Percentiles rank a stretch among this genome's conserved stretches.
phyloP scores from a whole-genome alignment of 352 stramenopile genomes.

The Phytophthora chlamydospora region DNA sequence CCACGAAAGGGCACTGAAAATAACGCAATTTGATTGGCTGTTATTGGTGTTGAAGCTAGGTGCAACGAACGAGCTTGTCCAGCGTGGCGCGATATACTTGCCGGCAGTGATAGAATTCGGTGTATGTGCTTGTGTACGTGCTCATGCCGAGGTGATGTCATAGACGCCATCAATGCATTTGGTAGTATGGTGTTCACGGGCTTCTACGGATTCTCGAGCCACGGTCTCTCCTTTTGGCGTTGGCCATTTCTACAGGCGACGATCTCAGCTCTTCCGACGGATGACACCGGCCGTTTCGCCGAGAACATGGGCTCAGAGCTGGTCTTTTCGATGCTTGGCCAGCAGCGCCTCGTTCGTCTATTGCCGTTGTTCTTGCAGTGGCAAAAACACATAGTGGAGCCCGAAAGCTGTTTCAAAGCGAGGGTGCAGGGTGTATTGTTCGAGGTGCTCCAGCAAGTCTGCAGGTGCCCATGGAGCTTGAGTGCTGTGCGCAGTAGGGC shows the following conservation, averaged over 20 bases:
- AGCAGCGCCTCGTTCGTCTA: background rate
- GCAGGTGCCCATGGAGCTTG: too few species aligned
- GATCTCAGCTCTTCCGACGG: too few species aligned
- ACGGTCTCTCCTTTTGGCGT: too few species aligned
- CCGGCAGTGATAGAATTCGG: too few species aligned
- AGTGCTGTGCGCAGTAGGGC: too few species aligned
- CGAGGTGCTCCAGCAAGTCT: background rate
- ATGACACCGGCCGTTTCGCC: conserved; percentile 12
- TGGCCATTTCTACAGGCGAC: too few species aligned
- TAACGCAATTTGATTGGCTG: background rate
- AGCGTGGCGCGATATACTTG: conserved; percentile 5
- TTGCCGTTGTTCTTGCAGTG: background rate
- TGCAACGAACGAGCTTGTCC: conserved; percentile 20
- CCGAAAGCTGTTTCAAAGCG: conserved; percentile 1
- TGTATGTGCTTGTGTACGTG: too few species aligned
- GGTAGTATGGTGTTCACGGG: too few species aligned
- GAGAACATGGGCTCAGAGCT: conserved; percentile 3
- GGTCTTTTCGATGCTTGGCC: conserved; percentile 10
- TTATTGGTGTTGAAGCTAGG: conserved; percentile 26
- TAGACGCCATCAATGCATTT: too few species aligned
- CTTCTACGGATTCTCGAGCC: too few species aligned
- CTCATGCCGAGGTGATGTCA: too few species aligned
- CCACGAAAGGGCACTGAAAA: conserved; percentile 11
- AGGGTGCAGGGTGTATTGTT: conserved; percentile 17
- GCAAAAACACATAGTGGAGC: conserved; percentile 11